Base-by-base conservation (phyloP, 495 filamentous ascomycete genomes). In the Xylaria acuta region DNA sequence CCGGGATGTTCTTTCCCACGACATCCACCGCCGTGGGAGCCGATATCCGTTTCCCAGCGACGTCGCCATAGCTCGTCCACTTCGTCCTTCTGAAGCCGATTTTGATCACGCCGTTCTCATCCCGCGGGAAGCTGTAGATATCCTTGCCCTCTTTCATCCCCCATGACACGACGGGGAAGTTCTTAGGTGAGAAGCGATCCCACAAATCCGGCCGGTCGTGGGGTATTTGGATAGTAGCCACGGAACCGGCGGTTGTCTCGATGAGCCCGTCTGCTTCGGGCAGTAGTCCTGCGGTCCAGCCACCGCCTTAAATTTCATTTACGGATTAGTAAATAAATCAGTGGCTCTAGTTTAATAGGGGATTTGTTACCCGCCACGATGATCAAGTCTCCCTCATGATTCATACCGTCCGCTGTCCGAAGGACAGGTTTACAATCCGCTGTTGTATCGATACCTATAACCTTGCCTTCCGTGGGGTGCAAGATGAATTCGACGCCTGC, bases 81-180 rank as follows among this genome's bases (percentile, higher is more conserved):
- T 86, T 86, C 18, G 79, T 85, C 7, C 80, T 83, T 1, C 84
- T 78, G 53, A 82, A 85, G 27, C 84, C 84, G 60, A 86, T 80
- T 74, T 86, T 86, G 27, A 86, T 64, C 14, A 77, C 64, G 25
- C 84, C 84, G 16, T 78, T 75, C 16, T 79, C 72, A 16, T 80
- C 77, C 2, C 80, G 72, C 0, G 84, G 80, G 43, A 86, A 80
- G 41, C 84, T 82, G 63, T 84, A 84, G 1, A 86, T 79, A 8
- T 51, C 64, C 45, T 66, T 75, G 0, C 83, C 83, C 36, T 77
- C 73, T 3, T 77, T 67, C 67, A 81, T 78, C 2, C 82, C 81
- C 64, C 73, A 81, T 1, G 68, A 27, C 62, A 78, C 79, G 0
- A 78, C 75, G 1, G 84, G 83, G 58, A 84, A 83, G 49, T 77